Base-by-base conservation (phyloP, 1,139 yeast genomes). In the Yamadazyma oceani region DNA sequence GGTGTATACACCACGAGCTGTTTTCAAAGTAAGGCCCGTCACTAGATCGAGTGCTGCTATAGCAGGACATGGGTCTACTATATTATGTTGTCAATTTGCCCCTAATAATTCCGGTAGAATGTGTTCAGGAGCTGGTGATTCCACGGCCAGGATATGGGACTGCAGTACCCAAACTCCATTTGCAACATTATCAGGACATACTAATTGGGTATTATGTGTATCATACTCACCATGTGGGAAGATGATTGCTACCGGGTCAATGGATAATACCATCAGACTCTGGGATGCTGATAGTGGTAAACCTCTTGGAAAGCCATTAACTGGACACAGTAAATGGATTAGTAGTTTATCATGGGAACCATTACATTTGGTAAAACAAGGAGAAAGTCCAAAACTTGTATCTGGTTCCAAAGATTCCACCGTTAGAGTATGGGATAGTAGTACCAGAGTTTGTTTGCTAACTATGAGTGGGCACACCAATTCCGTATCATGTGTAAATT, bases 141-240 rank as follows among this genome's bases (percentile, higher is more conserved):
- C 85, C 31, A 90, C 97, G n/a, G 97, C 97, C 3, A 73, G 97
- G 55, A 79, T 92, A 37, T 92, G 99, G 99, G 97, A 90, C 62
- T 86, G 96, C 60, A 85, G 88, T 54, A 90, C 97, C 0, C 95
- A 87, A 53, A 92, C 98, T 0, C 96, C 97, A 4, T 67, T 82
- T 55, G 75, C 79, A 43, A 87, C 95, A 0, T 68, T 94, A 38
- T 57, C 70, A 12, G 98, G 98, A 0, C 99, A 92, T 56, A 68
- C 80, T 13, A 89, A 89, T 64, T 94, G 97, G 96, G 97, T 92
- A 7, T 67, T 92, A 34, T 85, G 95, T 55, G 96, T 85, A n/a
- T 71, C 87, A 4, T 92, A 95, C 82, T 85, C 95, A 14, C 97
- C 98, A 3, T 88, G 88, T 61, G 98, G 96, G 14, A 80, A 80